A percentile compares a stretch with the other conserved stretches of the same genome.
Conservation (phyloP, 257 asterid species). For the Jaltomata sinuosa region DNA sequence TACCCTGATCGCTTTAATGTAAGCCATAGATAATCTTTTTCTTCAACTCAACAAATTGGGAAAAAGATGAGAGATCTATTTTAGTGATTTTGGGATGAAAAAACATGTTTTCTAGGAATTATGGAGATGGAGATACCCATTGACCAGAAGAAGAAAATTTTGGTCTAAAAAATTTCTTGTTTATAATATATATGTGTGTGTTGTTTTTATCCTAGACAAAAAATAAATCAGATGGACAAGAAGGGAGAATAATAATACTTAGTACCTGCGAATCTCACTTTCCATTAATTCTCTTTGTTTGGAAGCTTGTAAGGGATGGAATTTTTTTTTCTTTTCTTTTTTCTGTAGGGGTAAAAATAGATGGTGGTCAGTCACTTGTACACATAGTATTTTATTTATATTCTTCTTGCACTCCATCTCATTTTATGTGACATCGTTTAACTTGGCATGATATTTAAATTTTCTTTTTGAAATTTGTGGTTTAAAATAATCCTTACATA, state of each 20-base stretch:
- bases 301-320: conserved; percentile 59
- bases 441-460: no score
- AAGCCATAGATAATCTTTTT: conserved; percentile 26
- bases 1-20: background rate
- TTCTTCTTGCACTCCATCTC: background rate
- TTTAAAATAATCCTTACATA: no score
- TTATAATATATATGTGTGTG: background rate
- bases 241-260: conserved; percentile 20
- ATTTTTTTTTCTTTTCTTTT: background rate
- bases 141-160: conserved; percentile 17
- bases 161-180: background rate
- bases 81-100: conserved; percentile 9
- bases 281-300: conserved; percentile 67
- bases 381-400: conserved; percentile 14
- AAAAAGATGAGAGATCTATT: background rate
- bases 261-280: conserved; percentile 51
- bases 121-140: conserved; percentile 34
- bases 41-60: background rate
- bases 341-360: conserved; percentile 29
- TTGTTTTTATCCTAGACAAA: conserved; percentile 1
- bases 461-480: no score
- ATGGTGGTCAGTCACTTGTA: conserved; percentile 59
- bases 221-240: conserved; percentile 21
- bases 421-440: no score
- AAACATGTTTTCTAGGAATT: conserved; percentile 14